phyloP scores from a whole-genome alignment of 2,329 filamentous ascomycete species.

The Curvularia verruculosa region DNA sequence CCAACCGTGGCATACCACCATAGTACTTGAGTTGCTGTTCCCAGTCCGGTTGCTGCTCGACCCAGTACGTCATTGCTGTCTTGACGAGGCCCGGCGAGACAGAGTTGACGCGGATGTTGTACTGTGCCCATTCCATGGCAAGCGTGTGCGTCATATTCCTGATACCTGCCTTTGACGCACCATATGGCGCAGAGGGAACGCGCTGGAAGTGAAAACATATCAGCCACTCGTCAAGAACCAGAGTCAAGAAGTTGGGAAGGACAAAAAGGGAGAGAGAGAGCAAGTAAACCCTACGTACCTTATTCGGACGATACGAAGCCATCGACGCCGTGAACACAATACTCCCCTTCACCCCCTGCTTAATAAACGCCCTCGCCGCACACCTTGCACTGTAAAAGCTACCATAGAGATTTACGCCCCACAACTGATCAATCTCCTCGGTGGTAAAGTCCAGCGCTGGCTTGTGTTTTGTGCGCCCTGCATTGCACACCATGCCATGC shows the following conservation, averaged over 20 bases:
- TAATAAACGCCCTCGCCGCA: slow-evolving; percentile 55
- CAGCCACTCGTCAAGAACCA: neutral
- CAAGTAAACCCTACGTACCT: slow-evolving; percentile 24
- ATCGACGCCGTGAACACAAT: slow-evolving; percentile 57
- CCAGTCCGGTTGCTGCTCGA: slow-evolving; percentile 62
- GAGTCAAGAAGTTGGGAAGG: neutral
- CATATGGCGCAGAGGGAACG: slow-evolving; percentile 51
- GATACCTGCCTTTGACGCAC: slow-evolving; percentile 54
- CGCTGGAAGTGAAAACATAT: slow-evolving; percentile 17
- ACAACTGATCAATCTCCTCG: slow-evolving; percentile 55
- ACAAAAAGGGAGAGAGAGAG: neutral
- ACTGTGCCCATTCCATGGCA: slow-evolving; percentile 50
- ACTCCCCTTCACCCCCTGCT: slow-evolving; percentile 53
- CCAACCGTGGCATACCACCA: slow-evolving; percentile 62
- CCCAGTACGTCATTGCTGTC: slow-evolving; percentile 53
- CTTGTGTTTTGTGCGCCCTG: slow-evolving; percentile 60
- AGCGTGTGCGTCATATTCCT: slow-evolving; percentile 53
- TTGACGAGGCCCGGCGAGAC: slow-evolving; percentile 48
- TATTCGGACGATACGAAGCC: slow-evolving; percentile 57
- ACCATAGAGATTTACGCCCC: slow-evolving; percentile 55
- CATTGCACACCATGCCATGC: slow-evolving; percentile 60
- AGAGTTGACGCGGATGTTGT: slow-evolving; percentile 48
- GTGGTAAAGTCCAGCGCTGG: slow-evolving; percentile 58
- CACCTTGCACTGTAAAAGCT: slow-evolving; percentile 54
- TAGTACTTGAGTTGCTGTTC: slow-evolving; percentile 64